phyloP scores from a whole-genome alignment of 1,284 basidiomycete genomes.

The Ustilago tritici region DNA sequence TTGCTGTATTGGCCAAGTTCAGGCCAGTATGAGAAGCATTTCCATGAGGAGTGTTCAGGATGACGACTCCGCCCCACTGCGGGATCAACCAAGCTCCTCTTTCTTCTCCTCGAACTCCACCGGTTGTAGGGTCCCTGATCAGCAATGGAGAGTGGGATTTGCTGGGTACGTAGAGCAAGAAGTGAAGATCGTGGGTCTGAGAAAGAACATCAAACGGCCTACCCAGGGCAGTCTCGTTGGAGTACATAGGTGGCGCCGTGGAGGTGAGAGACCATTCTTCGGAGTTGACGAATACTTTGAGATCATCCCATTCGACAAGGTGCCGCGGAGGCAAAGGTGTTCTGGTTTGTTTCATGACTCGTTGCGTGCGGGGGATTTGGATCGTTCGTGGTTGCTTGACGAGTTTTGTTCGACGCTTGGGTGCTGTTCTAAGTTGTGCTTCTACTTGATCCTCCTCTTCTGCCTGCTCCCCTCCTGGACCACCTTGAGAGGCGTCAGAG shows the following conservation, averaged over 20 bases:
- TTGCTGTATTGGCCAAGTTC: neutral
- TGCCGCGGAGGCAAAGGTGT: constrained; percentile 22
- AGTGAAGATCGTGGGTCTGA: constrained; percentile 80
- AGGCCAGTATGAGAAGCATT: neutral
- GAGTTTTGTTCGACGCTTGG: constrained; percentile 11
- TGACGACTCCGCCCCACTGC: constrained; percentile 92
- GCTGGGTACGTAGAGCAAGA: constrained; percentile 89
- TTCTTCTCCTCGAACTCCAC: constrained; percentile 1
- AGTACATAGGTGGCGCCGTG: constrained; percentile 31
- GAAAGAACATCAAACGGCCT: constrained; percentile 37
- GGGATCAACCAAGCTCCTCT: constrained; percentile 83
- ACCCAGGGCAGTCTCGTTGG: neutral
- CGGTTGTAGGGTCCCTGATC: constrained; percentile 73
- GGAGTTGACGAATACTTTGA: constrained; percentile 84
- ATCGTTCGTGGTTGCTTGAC: constrained; percentile 23
- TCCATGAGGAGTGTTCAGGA: constrained; percentile 74
- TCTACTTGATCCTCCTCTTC: constrained; percentile 16
- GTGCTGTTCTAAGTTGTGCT: neutral
- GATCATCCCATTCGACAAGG: constrained; percentile 60
- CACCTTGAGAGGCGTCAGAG: neutral
- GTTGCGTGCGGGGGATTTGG: constrained; percentile 22
- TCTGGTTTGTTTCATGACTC: constrained; percentile 10
- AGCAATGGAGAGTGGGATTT: constrained; percentile 77
- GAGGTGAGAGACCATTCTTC: constrained; percentile 85
- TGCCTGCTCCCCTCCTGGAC: constrained; percentile 4